Conservation (phyloP, 352 stramenopile species). For the Phytophthora idaei region DNA sequence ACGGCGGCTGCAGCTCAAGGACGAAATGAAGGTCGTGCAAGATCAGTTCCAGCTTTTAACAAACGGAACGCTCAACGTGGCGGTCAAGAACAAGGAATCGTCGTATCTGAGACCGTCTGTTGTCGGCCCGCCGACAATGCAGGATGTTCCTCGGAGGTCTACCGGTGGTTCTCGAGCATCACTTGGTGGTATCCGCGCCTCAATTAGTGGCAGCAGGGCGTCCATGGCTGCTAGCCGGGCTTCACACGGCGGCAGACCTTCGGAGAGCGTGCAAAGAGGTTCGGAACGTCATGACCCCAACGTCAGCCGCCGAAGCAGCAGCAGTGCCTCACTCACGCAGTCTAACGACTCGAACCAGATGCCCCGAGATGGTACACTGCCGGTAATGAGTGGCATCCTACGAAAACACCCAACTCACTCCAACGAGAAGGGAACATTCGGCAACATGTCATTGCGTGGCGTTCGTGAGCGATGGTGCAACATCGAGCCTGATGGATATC, state of each 20-base stretch:
- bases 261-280: conserved; percentile 16
- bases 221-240: conserved; percentile 21
- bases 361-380: conserved; percentile 37
- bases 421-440: conserved; percentile 79
- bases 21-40: conserved; percentile 77
- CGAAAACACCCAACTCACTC: conserved; percentile 82
- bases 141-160: conserved; percentile 31
- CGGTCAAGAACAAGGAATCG: conserved; percentile 25
- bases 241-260: conserved; percentile 17
- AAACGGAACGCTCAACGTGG: conserved; percentile 40
- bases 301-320: conserved; percentile 48
- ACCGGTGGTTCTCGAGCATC: conserved; percentile 42
- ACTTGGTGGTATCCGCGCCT: conserved; percentile 31
- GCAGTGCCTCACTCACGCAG: conserved; percentile 51
- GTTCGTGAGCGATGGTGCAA: conserved; percentile 78
- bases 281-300: conserved; percentile 45
- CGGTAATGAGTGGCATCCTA: conserved; percentile 55
- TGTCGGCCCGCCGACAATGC: conserved; percentile 26
- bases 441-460: conserved; percentile 79
- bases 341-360: conserved; percentile 61
- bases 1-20: conserved; percentile 66
- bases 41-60: conserved; percentile 54
- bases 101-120: conserved; percentile 44
- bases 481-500: conserved; percentile 64
- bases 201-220: conserved; percentile 24